These are phyloP conservation scores for Escovopsis sp. DNA, from an alignment of 2,329 filamentous ascomycete genomes.

Conservation along the genomic window DNA sequence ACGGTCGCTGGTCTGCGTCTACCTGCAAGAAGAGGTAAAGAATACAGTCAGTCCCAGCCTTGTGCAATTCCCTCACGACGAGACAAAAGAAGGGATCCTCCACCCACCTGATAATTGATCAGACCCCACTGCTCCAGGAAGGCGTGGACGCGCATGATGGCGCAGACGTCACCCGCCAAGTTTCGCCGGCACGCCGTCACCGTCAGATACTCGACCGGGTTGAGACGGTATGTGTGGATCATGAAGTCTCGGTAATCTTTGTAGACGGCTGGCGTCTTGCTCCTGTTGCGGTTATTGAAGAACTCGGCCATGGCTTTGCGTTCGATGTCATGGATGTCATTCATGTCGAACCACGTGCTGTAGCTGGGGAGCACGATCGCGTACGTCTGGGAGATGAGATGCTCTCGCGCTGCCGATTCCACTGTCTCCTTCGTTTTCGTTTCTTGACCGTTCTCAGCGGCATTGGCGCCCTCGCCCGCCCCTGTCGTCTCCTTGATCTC, in stretches of 20 bases:
- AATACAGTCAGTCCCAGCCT: not conserved
- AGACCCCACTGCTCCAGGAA: conserved; percentile 98
- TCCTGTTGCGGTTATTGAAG: conserved; percentile 95
- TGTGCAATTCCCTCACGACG: not conserved
- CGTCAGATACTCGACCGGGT: conserved; percentile 89
- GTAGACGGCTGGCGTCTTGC: conserved; percentile 93
- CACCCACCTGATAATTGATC: conserved; percentile 86
- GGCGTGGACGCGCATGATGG: conserved; percentile 96
- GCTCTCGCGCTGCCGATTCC: conserved; percentile 77
- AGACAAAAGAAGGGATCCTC: too few relatives aligned
- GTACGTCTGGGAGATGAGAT: conserved; percentile 85
- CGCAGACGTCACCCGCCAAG: conserved; percentile 90
- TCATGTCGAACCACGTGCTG: conserved; percentile 98
- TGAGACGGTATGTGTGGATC: conserved; percentile 97
- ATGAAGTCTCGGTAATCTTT: conserved; percentile 99
- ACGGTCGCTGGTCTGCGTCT: conserved; percentile 86
- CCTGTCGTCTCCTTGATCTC: conserved; percentile 32
- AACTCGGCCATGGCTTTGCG: conserved; percentile 93
- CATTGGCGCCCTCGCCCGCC: conserved; percentile 30
- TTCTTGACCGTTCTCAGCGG: conserved; percentile 35
- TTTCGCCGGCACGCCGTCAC: conserved; percentile 93
- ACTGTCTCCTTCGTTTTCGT: conserved; percentile 64
- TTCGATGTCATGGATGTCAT: conserved; percentile 76
- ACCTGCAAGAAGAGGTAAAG: conserved; percentile 54
- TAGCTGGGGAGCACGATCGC: conserved; percentile 95